Conservation (phyloP, 805 yeast species). For the Ogataea nonfermentans region DNA sequence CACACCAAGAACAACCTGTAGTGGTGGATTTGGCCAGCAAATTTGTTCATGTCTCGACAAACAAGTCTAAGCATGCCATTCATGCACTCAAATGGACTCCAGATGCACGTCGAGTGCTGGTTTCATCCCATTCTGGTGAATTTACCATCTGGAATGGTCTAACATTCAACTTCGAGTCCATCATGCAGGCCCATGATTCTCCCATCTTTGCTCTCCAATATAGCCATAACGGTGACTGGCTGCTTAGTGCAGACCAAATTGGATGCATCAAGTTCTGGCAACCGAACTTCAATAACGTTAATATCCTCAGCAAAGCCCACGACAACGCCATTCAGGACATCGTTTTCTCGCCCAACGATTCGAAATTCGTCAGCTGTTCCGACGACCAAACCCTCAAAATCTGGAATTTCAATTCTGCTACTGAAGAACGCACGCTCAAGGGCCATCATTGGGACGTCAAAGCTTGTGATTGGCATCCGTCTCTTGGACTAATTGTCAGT, state of each 20-base stretch:
- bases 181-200: constrained; percentile 97
- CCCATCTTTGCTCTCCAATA: constrained; percentile 79
- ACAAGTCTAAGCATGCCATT: constrained; percentile 88
- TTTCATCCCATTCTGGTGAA: constrained; percentile 91
- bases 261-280: constrained; percentile 96
- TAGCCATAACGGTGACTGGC: constrained; percentile 92
- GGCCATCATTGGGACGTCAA: constrained; percentile 99
- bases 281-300: constrained; percentile 95
- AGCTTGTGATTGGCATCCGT: constrained; percentile 95
- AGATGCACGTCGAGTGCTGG: constrained; percentile 85
- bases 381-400: constrained; percentile 90
- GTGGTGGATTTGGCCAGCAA: constrained; percentile 69
- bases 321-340: constrained; percentile 82
- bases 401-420: constrained; percentile 90
- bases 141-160: constrained; percentile 96
- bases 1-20: constrained; percentile 47
- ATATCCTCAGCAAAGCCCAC: constrained; percentile 68
- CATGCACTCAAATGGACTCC: constrained; percentile 96
- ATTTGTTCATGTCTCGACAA: constrained; percentile 86
- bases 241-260: constrained; percentile 88
- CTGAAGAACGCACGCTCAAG: constrained; percentile 71
- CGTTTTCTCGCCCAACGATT: constrained; percentile 85
- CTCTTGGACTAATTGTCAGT: constrained; percentile 77
- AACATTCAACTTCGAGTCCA: constrained; percentile 92
- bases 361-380: constrained; percentile 89